Base-by-base conservation (phyloP, 495 filamentous ascomycete species). In the Neurospora tetraspora region DNA sequence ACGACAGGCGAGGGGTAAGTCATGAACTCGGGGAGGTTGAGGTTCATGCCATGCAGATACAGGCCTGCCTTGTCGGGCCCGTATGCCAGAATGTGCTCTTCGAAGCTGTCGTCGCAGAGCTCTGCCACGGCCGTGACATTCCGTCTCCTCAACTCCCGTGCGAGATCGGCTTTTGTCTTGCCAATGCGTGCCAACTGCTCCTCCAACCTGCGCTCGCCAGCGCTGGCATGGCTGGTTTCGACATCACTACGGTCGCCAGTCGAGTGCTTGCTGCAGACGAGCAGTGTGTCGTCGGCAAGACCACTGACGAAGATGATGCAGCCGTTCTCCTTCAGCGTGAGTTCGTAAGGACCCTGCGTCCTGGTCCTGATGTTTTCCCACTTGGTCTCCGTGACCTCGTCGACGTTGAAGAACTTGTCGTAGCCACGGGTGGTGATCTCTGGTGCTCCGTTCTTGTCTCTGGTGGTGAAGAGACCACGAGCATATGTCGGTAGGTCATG, bases 201-300 rank as follows among this genome's bases (percentile, higher is more conserved):
- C 79, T 97, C 91, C 1, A 97, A 84, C 90, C 96, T 97, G 61
- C 78, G 79, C 85, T 98, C 96, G 39, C 96, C 96, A 9, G 89
- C 93, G 70, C 86, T 83, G 3, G 96, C 93, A 83, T 99, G 96
- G 82, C 93, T 97, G 43, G 91, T 53, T 14, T 88, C 86, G 27
- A 82, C 78, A 77, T 97, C 93, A 12, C 79, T 77, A 31, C 96
- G 86, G 27, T 85, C 82, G 31, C 96, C 96, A 3, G 94, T 97
- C 10, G 96, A 98, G 82, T 99, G 96, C 79, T 99, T 99, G 85
- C 95, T 98, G 86, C 95, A 98, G 20, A 98, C 94, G 8, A 99
- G 84, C 34, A 99, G 83, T 2, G 91, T 92, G 59, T 87, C 94
- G 76, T 96, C 94, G 76, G 96, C 91, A 34, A 99, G 85, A 10